A percentile compares a stretch with the other conserved stretches of the same genome.
phyloP scores from a whole-genome alignment of 352 stramenopile species.

The Peronospora farinosa region DNA sequence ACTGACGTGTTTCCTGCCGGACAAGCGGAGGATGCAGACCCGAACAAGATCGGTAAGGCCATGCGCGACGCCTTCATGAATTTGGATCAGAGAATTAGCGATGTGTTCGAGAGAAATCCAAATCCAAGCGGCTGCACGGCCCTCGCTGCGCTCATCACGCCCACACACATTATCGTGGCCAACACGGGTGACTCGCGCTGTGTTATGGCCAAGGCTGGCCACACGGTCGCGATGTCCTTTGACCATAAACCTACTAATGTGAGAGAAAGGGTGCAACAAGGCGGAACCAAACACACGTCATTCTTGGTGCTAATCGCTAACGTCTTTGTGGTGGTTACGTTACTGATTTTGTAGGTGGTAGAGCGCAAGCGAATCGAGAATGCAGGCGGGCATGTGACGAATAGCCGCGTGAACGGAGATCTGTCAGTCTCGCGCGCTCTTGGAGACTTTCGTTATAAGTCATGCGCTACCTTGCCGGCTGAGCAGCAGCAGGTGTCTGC shows the following conservation, averaged over 20 bases:
- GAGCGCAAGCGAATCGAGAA: conserved; percentile 67
- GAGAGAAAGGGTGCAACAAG: conserved; percentile 22
- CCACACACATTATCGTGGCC: conserved; percentile 67
- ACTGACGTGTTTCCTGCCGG: conserved; percentile 30
- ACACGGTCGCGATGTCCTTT: conserved; percentile 70
- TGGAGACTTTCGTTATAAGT: conserved; percentile 81
- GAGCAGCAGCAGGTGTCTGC: conserved; percentile 82
- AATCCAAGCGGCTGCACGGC: conserved; percentile 79
- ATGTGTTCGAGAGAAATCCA: conserved; percentile 41
- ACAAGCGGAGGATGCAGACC: conserved; percentile 30
- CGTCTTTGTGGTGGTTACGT: background rate
- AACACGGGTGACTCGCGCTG: conserved; percentile 80
- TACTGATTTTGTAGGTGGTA: conserved; percentile 29
- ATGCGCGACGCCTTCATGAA: conserved; percentile 61
- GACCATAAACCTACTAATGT: conserved; percentile 91
- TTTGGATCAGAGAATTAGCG: conserved; percentile 59
- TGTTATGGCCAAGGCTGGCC: conserved; percentile 48
- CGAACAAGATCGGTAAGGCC: conserved; percentile 47
- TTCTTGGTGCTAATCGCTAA: background rate
- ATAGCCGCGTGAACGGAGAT: conserved; percentile 79
- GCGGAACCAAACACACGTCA: background rate
- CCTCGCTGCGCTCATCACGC: conserved; percentile 63
- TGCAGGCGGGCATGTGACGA: conserved; percentile 60
- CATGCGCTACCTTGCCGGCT: conserved; percentile 40
- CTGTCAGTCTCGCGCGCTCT: conserved; percentile 74